Percentiles rank a stretch among this genome's conserved stretches.
Conservation (phyloP, 805 yeast genomes). For the Kodamaea laetipori region DNA sequence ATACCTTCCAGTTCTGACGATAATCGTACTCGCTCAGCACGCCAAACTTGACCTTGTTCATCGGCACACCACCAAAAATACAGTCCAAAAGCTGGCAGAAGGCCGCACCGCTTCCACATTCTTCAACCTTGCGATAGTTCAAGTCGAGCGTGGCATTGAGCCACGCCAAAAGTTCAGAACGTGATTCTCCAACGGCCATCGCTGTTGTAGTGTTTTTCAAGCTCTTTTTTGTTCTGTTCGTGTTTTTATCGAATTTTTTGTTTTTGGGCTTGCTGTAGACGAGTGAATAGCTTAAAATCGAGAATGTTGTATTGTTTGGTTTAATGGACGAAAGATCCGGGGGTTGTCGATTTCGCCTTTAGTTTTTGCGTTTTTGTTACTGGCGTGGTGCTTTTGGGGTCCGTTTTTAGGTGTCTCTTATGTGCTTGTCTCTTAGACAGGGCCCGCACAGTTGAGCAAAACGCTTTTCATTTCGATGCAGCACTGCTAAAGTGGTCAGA, state of each 20-base stretch:
- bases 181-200: conserved; percentile 60
- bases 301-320: conserved; percentile 4
- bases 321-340: no score
- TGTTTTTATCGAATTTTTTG: no score
- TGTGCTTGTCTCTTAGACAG: no score
- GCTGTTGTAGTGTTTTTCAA: not conserved
- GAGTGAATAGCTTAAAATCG: conserved; percentile 1
- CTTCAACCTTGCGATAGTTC: conserved; percentile 77
- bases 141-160: conserved; percentile 69
- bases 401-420: no score
- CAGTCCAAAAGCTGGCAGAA: conserved; percentile 91
- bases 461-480: no score
- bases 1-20: conserved; percentile 76
- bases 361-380: no score
- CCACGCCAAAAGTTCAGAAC: conserved; percentile 85
- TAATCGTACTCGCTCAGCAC: conserved; percentile 74
- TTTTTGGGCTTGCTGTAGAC: conserved; percentile 5
- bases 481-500: no score
- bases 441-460: no score
- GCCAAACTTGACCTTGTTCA: conserved; percentile 73
- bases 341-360: no score
- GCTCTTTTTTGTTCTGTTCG: no score
- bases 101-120: conserved; percentile 94
- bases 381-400: no score
- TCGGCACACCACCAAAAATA: conserved; percentile 78